phyloP scores from a whole-genome alignment of 148 eudicot species.

The Pouteria glomerata region DNA sequence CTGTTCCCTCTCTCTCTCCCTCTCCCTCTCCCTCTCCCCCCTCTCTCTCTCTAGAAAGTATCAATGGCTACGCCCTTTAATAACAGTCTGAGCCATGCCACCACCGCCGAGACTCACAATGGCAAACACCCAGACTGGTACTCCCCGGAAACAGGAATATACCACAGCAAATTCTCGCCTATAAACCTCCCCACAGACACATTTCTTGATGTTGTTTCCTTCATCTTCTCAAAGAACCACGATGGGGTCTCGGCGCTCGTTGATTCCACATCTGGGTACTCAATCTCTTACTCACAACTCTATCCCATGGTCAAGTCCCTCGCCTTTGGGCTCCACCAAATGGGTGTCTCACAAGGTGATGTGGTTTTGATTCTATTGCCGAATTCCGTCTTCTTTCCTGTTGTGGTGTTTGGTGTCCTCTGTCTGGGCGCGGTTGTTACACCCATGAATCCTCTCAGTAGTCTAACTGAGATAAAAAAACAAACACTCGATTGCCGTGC shows the following conservation, averaged over 20 bases:
- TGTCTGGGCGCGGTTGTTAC: constrained; percentile 67
- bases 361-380: constrained; percentile 67
- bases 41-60: no score
- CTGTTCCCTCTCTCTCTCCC: no score
- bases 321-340: constrained; percentile 49
- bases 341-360: constrained; percentile 75
- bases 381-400: constrained; percentile 65
- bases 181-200: constrained; percentile 58
- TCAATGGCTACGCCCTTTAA: no score
- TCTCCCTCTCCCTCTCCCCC: no score
- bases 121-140: constrained; percentile 33
- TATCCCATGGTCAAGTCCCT: constrained; percentile 50
- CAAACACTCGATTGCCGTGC: constrained; percentile 45
- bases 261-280: constrained; percentile 61
- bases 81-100: no score
- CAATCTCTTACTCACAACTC: constrained; percentile 51
- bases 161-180: constrained; percentile 48
- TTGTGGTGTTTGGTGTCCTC: constrained; percentile 53
- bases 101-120: no score
- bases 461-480: constrained; percentile 54
- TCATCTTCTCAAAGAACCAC: constrained; percentile 60
- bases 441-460: constrained; percentile 72
- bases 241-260: constrained; percentile 40
- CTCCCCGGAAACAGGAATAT: constrained; percentile 57
- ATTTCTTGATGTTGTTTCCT: constrained; percentile 65